Conservation (phyloP, 2,329 filamentous ascomycete species). For the Berkeleyomyces basicola region DNA sequence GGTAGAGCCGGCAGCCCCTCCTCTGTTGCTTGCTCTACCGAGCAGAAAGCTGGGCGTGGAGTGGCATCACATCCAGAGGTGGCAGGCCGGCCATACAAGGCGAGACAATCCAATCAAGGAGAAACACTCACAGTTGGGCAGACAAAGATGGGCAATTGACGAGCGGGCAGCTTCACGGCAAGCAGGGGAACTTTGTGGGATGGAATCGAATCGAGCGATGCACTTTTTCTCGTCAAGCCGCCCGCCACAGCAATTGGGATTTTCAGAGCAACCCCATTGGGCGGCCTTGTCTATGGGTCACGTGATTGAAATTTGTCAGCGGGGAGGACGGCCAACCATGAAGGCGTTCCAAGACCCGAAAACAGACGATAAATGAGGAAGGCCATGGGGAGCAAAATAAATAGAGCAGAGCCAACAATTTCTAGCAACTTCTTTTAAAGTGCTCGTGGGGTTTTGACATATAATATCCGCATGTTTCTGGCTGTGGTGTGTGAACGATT, state of each 20-base stretch:
- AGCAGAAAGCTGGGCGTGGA: neutral
- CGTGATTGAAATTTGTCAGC: neutral
- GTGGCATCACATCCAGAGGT: neutral
- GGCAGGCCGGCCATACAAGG: neutral
- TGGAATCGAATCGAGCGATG: too few species aligned
- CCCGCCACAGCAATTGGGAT: too few species aligned
- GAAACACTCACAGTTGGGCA: neutral
- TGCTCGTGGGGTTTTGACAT: too few species aligned
- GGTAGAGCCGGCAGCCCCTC: neutral
- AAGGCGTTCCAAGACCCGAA: neutral
- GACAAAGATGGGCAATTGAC: too few species aligned
- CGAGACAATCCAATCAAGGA: neutral
- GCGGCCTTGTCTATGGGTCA: neutral
- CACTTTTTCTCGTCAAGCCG: too few species aligned
- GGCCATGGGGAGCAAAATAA: too few species aligned
- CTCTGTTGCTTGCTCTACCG: neutral
- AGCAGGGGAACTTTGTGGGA: too few species aligned
- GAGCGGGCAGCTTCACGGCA: too few species aligned
- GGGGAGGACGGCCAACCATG: neutral
- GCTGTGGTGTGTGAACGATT: too few species aligned
- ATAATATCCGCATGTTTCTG: too few species aligned
- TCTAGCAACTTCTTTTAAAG: too few species aligned
- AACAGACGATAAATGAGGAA: neutral
- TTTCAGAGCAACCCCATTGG: neutral
- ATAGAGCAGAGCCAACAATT: too few species aligned